Base-by-base conservation (phyloP, 2,329 filamentous ascomycete species). In the Thelonectria olida region DNA sequence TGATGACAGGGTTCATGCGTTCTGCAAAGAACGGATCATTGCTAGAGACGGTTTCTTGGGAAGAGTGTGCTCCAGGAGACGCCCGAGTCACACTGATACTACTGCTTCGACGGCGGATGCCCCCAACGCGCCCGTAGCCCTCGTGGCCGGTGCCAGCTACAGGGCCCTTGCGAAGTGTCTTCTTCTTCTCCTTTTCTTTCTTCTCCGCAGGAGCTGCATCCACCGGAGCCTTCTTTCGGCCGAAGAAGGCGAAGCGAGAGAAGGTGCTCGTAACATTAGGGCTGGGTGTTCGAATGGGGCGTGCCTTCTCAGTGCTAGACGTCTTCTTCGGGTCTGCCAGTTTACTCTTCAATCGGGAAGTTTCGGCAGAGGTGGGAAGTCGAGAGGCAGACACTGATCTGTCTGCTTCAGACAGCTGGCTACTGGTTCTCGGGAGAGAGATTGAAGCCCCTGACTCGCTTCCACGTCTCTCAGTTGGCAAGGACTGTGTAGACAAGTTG, bases 91-190 rank as follows among this genome's bases (percentile, higher is more conserved):
- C 85, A 7, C 82, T 78, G 19, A 82, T 79, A 69, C 86, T 89
- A 61, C 84, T 86, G 70, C 88, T 92, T 54, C 90, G 85, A 27
- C 90, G 85, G 59, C 88, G 85, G 27, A 81, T 70, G 5, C 83
- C 80, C 3, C 88, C 88, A 57, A 92, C 81, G 57, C 85, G 85
- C 1, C 90, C 90, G 70, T 95, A 94, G 1, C 91, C 91, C 79
- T 98, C 95, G 71, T 98, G 93, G 0, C 95, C 95, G 36, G 95
- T 98, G n/a, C 95, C 95, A 39, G 95, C 95, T 15, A 86, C 88
- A 20, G 95, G 95, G 0, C 95, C 94, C 76, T 93, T 95, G 25
- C 91, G 85, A 22, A 80, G 22, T 3, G 49, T 45, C 45, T 70
- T 74, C 48, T 70, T 70, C 23, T 70, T 69, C 1, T 68, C 65